Percentiles rank a stretch among this genome's conserved stretches.
Evolutionary conservation across 148 eudicot genomes (phyloP).

Genomic region (Camellia lanceoleosa): DNA sequence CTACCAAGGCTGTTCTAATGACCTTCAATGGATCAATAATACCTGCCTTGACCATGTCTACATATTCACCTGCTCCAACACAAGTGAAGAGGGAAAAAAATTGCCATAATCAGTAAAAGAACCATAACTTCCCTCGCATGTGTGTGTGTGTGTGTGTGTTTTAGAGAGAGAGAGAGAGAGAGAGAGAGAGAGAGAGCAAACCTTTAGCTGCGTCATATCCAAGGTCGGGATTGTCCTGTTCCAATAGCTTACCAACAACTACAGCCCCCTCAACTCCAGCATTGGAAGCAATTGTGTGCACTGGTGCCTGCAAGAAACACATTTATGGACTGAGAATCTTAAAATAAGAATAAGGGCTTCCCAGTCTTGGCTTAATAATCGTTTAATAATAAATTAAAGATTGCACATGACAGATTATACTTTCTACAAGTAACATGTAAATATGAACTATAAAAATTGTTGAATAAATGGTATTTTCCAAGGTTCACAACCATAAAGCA

Average conservation of each 20-base stretch:
- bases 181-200: constrained; percentile 5
- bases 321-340: neutral
- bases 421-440: neutral
- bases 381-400: neutral
- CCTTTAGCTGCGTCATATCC: constrained; percentile 98
- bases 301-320: constrained; percentile 60
- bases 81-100: neutral
- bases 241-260: constrained; percentile 82
- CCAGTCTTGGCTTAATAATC: neutral
- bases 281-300: constrained; percentile 77
- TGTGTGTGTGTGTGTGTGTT: too few species aligned
- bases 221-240: constrained; percentile 78
- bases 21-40: constrained; percentile 92
- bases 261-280: constrained; percentile 96
- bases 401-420: neutral
- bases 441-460: neutral
- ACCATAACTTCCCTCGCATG: neutral
- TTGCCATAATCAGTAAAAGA: neutral
- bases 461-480: neutral
- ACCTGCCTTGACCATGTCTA: constrained; percentile 84
- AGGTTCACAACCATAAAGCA: neutral
- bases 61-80: constrained; percentile 69
- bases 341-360: neutral
- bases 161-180: too few species aligned
- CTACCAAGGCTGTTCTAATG: constrained; percentile 80